Base-by-base conservation (phyloP, 2,329 filamentous ascomycete species). In the Clathrospora elynae region DNA sequence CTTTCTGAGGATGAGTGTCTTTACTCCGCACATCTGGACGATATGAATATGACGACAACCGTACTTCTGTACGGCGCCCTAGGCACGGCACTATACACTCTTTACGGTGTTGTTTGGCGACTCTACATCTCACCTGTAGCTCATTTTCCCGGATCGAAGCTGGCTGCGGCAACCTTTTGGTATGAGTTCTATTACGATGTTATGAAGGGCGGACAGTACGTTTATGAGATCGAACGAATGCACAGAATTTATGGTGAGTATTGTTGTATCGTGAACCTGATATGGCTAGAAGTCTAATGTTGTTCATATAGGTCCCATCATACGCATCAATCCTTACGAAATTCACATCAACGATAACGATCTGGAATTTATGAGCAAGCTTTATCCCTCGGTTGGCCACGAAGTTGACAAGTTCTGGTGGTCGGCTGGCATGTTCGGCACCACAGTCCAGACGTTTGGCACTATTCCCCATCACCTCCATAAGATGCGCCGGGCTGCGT, bases 131-230 rank as follows among this genome's bases (percentile, higher is more conserved):
- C 36, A 19, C 37, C 37, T 9, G 25, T 53, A 9, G 29, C 39
- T 5, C 39, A 32, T 14, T 53, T 46, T 14, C 46, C 49, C 4
- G 49, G 49, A 7, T 35, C 42, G 2, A 50, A 42, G 23, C 31
- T 50, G 16, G 46, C 49, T 12, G 49, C 49, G 30, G 42, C 37
- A 10, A 46, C 49, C 14, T 17, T 35, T 14, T 60, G 46, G 55
- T 59, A 61, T 23, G 56, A 60, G 33, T 53, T 58, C 38, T 62
- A 61, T 35, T 61, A 37, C 37, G 53, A 64, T 42, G 43, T 57
- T 10, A 8, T 61, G 3, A 47, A 50, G 22, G 36, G 49, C 2
- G 59, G 58, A 4, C 37, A 36, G 9, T 61, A 53, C 34, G 48
- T 47, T 10, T 61, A 44, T 37, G 41, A 59, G 18, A 53, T 60